Base-by-base conservation (phyloP, 2,329 filamentous ascomycete species). In the Whalleya microplaca region DNA sequence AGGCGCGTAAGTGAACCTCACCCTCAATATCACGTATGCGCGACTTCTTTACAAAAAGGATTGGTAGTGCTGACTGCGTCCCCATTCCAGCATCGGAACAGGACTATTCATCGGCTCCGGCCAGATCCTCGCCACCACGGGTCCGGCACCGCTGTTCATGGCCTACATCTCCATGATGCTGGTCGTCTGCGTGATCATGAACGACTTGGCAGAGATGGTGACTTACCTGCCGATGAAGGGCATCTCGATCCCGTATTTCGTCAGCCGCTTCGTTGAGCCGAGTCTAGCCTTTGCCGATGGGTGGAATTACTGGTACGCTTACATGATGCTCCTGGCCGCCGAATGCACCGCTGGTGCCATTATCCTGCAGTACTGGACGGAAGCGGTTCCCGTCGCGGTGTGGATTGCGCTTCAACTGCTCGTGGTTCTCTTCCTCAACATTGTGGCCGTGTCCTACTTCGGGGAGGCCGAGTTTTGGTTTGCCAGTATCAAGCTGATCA, bases 101-200 rank as follows among this genome's bases (percentile, higher is more conserved):
- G 85, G 85, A 64, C 78, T 88, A 19, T 88, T 88, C 69, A 79
- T 88, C 58, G 84, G 84, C 53, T 84, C 82, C 40, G 85, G 85
- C 21, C 73, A 73, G 55, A 84, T 85, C 50, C 73, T 88, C 50
- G 75, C 79, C 32, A 73, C 75, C 9, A 80, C 81, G 23, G 86
- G 86, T 1, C 86, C 86, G 2, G 88, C 86, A 4, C 86, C 88
- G 0, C 74, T 92, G 16, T 81, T 92, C 69, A 86, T 92, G 71
- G 86, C 84, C 21, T 92, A 91, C 70, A 64, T 83, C 6, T 76
- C 75, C 61, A 82, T 83, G 80, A 82, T 82, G 76, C 21, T 73
- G 2, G 66, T 84, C 9, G 80, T 84, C 21, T 84, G 78, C 76
- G 72, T 76, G 51, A 72, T 84, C 52, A 83, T 84, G 81, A 83